Percentiles rank a stretch among this genome's conserved stretches.
Evolutionary conservation across 352 stramenopile species (phyloP).

Genomic region (Thraustochytrium striatum): DNA sequence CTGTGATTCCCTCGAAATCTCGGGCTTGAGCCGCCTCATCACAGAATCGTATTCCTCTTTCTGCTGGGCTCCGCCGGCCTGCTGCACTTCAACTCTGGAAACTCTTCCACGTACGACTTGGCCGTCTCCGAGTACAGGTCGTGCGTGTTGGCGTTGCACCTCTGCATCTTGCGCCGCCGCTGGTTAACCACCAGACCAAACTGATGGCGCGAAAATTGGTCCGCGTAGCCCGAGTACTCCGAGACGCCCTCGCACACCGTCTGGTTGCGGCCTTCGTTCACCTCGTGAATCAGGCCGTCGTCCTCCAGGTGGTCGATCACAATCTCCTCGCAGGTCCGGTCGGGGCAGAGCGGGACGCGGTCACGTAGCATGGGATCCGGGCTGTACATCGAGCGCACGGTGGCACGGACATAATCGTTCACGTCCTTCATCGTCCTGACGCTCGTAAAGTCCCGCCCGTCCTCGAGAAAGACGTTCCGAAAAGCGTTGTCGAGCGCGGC

Average conservation of each 20-base stretch:
- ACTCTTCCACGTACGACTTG: no score
- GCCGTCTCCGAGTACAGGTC: not conserved
- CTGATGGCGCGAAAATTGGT: slow-evolving; percentile 21
- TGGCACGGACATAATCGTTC: not conserved
- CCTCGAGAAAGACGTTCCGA: not conserved
- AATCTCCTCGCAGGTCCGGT: not conserved
- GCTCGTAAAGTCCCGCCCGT: not conserved
- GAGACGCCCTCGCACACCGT: not conserved
- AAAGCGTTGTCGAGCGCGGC: not conserved
- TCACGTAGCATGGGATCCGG: not conserved
- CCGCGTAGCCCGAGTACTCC: not conserved
- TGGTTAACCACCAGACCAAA: slow-evolving; percentile 3
- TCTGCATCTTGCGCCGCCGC: not conserved
- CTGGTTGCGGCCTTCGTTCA: no score
- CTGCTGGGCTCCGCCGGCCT: no score
- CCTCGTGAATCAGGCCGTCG: no score
- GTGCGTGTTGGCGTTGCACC: not conserved
- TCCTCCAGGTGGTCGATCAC: not conserved
- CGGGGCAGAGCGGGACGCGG: not conserved
- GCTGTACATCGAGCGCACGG: not conserved
- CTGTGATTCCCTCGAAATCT: no score
- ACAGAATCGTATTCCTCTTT: no score
- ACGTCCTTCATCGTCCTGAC: not conserved
- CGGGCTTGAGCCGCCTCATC: no score
- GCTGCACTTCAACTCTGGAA: no score